phyloP scores from a whole-genome alignment of 148 eudicot species.

The Rhododendron ferrugineum region DNA sequence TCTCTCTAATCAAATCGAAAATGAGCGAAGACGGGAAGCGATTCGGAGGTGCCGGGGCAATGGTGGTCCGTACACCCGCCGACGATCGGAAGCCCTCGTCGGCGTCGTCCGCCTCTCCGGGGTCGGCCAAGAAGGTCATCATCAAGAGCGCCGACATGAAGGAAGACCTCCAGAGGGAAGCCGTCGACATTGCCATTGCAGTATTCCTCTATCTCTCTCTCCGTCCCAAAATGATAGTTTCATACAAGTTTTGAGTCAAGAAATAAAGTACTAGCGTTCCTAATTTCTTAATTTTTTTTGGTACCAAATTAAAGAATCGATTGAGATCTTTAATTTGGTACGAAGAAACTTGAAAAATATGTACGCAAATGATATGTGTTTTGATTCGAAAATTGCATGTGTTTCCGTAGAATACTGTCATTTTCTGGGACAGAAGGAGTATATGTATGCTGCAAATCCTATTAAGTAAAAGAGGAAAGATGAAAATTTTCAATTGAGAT shows the following conservation, averaged over 20 bases:
- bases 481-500: neutral
- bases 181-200: constrained; percentile 70
- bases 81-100: constrained; percentile 55
- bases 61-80: constrained; percentile 15
- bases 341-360: neutral
- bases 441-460: neutral
- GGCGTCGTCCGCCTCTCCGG: constrained; percentile 13
- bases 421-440: too few species aligned
- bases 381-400: too few species aligned
- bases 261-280: neutral
- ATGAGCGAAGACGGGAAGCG: constrained; percentile 16
- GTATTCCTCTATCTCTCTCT: neutral
- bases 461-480: neutral
- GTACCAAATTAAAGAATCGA: too few species aligned
- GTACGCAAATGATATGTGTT: too few species aligned
- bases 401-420: too few species aligned
- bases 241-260: neutral
- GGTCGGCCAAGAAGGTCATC: constrained; percentile 39
- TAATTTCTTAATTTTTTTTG: too few species aligned
- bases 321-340: neutral
- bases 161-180: constrained; percentile 78
- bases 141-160: constrained; percentile 90
- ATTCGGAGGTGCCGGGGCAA: constrained; percentile 13
- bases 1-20: neutral
- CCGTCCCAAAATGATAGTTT: too few species aligned